Evolutionary conservation across 495 filamentous ascomycete genomes (phyloP).

Genomic region (Lasiosphaeris hirsuta): DNA sequence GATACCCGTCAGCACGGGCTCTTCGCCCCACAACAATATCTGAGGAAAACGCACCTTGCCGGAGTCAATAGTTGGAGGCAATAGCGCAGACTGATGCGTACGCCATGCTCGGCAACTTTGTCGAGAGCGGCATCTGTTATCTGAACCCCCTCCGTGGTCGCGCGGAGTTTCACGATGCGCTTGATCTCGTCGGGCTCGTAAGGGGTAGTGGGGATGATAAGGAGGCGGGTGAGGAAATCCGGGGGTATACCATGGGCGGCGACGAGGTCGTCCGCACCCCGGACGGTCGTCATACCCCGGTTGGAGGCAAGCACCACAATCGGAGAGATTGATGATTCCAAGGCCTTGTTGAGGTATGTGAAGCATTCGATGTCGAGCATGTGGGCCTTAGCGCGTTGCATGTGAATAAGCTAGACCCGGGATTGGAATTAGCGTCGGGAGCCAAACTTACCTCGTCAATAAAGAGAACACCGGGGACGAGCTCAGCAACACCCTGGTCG

Average conservation of each 20-base stretch:
- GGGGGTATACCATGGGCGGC: slow-evolving; percentile 91
- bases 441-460: slow-evolving; percentile 80
- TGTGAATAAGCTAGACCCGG: not conserved
- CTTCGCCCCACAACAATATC: not conserved
- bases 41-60: slow-evolving; percentile 49
- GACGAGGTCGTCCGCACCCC: slow-evolving; percentile 75
- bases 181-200: slow-evolving; percentile 85
- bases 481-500: slow-evolving; percentile 94
- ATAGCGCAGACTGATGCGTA: slow-evolving; percentile 84
- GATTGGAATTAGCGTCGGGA: not conserved
- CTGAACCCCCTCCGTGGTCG: slow-evolving; percentile 72
- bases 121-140: slow-evolving; percentile 81
- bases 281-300: slow-evolving; percentile 84
- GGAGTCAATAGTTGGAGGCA: slow-evolving; percentile 90
- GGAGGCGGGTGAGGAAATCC: slow-evolving; percentile 84
- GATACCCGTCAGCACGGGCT: slow-evolving; percentile 12
- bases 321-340: slow-evolving; percentile 88
- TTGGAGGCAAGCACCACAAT: slow-evolving; percentile 98
- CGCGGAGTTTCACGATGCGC: slow-evolving; percentile 78
- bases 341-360: slow-evolving; percentile 94
- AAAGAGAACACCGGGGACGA: slow-evolving; percentile 94
- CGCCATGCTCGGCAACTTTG: slow-evolving; percentile 79
- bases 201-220: slow-evolving; percentile 90
- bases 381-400: slow-evolving; percentile 67
- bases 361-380: slow-evolving; percentile 99